Conservation (phyloP, 164 flowering plant species). For the Aristolochia californica region DNA sequence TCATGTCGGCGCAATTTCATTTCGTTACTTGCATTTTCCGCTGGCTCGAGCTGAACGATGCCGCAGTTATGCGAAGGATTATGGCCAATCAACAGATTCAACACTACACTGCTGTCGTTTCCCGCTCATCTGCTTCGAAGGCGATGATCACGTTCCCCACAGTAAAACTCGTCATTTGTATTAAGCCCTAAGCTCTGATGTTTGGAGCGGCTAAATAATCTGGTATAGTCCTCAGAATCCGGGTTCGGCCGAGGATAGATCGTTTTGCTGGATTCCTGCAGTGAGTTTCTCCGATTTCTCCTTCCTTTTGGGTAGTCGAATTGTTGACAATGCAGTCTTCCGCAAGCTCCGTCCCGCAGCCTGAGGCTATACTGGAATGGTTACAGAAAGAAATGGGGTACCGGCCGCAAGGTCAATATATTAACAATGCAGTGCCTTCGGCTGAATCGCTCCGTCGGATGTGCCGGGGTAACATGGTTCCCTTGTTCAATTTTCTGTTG, state of each 20-base stretch:
- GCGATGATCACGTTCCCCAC: not conserved
- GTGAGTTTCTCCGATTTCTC: not conserved
- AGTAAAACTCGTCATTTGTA: not conserved
- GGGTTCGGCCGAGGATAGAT: too few relatives aligned
- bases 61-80: too few relatives aligned
- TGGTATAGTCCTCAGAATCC: too few relatives aligned
- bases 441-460: constrained; percentile 63
- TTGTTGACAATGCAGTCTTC: constrained; percentile 42
- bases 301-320: not conserved
- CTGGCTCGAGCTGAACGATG: too few relatives aligned
- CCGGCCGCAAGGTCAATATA: constrained; percentile 50
- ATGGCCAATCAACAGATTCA: too few relatives aligned
- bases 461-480: constrained; percentile 91
- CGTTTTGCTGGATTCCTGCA: too few relatives aligned
- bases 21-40: too few relatives aligned
- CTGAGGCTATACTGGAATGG: constrained; percentile 92
- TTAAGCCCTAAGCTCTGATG: not conserved
- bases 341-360: constrained; percentile 31
- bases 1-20: too few relatives aligned
- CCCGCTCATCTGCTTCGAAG: not conserved
- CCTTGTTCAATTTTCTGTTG: constrained; percentile 69
- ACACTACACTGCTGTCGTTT: not conserved
- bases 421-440: constrained; percentile 41
- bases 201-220: too few relatives aligned
- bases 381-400: constrained; percentile 97